These are phyloP conservation scores for Platismatia glauca DNA, from an alignment of 495 filamentous ascomycete species.

Conservation along the genomic window DNA sequence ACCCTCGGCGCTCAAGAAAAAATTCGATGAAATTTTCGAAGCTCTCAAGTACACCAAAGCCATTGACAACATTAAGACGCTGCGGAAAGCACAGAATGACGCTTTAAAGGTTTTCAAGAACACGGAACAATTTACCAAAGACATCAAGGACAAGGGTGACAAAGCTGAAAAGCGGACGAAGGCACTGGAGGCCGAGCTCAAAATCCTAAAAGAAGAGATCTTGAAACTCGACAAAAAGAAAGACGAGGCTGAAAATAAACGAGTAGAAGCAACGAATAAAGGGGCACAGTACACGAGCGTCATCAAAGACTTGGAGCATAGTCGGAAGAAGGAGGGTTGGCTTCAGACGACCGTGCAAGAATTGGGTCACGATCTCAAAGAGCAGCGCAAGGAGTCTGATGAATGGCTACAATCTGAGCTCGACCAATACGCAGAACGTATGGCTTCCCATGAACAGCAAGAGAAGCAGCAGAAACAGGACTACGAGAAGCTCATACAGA, in stretches of 20 bases:
- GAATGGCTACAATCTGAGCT: conserved; percentile 65
- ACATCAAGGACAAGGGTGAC: conserved; percentile 81
- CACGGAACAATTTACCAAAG: conserved; percentile 65
- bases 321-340: conserved; percentile 58
- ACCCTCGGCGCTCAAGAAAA: conserved; percentile 73
- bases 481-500: conserved; percentile 54
- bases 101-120: conserved; percentile 61
- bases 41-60: conserved; percentile 94
- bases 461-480: conserved; percentile 40
- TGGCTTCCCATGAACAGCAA: conserved; percentile 53
- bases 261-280: conserved; percentile 51
- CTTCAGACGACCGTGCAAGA: conserved; percentile 58
- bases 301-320: conserved; percentile 63
- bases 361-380: conserved; percentile 58
- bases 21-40: conserved; percentile 96
- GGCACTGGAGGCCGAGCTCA: conserved; percentile 65
- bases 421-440: conserved; percentile 71
- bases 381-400: conserved; percentile 70
- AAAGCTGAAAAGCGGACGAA: conserved; percentile 52
- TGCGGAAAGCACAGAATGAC: conserved; percentile 75
- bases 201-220: conserved; percentile 50
- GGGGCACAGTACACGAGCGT: conserved; percentile 53
- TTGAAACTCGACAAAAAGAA: conserved; percentile 48
- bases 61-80: conserved; percentile 80
- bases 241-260: conserved; percentile 44